These are phyloP conservation scores for Boletus rubroflammeus DNA, from an alignment of 768 basidiomycete species.

Conservation along the genomic window DNA sequence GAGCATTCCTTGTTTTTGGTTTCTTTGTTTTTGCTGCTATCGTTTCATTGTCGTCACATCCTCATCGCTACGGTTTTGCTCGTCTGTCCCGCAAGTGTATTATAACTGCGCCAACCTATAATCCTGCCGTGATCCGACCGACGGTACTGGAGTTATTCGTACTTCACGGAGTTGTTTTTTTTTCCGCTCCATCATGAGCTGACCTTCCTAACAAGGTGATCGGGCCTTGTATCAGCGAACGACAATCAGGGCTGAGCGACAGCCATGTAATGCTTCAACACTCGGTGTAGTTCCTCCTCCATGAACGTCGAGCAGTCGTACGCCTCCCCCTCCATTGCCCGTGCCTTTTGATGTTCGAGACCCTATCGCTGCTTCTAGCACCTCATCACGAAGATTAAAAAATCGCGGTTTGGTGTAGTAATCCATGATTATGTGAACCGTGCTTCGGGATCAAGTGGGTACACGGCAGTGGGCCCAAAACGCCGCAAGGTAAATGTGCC, in stretches of 20 bases:
- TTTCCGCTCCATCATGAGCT: slow-evolving; percentile 2
- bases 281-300: background rate
- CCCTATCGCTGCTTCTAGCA: slow-evolving; percentile 4
- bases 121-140: slow-evolving; percentile 14
- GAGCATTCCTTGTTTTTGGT: slow-evolving; percentile 1
- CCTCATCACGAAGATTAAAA: slow-evolving; percentile 21
- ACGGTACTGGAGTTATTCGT: background rate
- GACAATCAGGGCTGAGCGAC: slow-evolving; percentile 16
- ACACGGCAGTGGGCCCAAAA: slow-evolving; percentile 3
- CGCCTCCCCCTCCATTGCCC: slow-evolving; percentile 5
- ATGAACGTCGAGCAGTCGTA: slow-evolving; percentile 4
- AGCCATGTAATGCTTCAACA: background rate
- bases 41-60: slow-evolving; percentile 10
- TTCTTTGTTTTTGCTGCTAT: slow-evolving; percentile 6
- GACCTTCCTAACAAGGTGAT: slow-evolving; percentile 23
- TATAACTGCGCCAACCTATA: slow-evolving; percentile 4
- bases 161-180: slow-evolving; percentile 22
- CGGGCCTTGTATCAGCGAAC: background rate
- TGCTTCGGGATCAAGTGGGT: slow-evolving; percentile 9
- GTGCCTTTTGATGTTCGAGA: slow-evolving; percentile 10
- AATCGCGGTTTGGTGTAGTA: slow-evolving; percentile 6
- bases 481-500: background rate
- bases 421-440: slow-evolving; percentile 5
- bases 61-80: slow-evolving; percentile 6
- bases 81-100: slow-evolving; percentile 18